A percentile compares a stretch with the other conserved stretches of the same genome.
Conservation (phyloP, 1,139 yeast species). For the Saccharomyces hybrid region DNA sequence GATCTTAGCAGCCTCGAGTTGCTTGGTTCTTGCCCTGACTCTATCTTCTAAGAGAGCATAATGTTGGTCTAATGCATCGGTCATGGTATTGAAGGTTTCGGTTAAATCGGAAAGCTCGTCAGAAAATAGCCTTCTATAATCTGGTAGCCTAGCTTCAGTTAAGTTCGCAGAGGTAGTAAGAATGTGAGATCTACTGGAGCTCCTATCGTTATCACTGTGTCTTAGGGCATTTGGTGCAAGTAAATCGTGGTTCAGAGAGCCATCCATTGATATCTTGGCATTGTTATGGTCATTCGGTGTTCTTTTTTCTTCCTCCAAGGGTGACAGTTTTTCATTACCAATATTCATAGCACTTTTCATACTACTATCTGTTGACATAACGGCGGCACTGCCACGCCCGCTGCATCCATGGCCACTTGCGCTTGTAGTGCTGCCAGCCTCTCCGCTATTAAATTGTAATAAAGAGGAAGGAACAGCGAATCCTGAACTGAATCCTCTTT, state of each 20-base stretch:
- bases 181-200: conserved; percentile 17
- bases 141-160: conserved; percentile 42
- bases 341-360: background rate
- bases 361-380: background rate
- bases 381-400: background rate
- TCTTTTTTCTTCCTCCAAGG: background rate
- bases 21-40: conserved; percentile 80
- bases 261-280: conserved; percentile 6
- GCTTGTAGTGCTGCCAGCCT: background rate
- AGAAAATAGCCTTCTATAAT: conserved; percentile 52
- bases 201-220: conserved; percentile 13
- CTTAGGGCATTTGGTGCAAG: conserved; percentile 4
- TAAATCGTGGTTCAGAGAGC: conserved; percentile 10
- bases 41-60: conserved; percentile 80
- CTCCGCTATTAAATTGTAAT: background rate
- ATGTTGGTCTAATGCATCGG: conserved; percentile 77
- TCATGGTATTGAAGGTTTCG: conserved; percentile 85
- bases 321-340: conserved; percentile 2
- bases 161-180: conserved; percentile 36
- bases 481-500: background rate
- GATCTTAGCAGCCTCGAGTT: conserved; percentile 79
- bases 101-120: conserved; percentile 86
- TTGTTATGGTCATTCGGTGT: background rate
- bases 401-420: background rate
- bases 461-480: background rate